Base-by-base conservation (phyloP, 1,139 yeast species). In the Geotrichum carabidarum region DNA sequence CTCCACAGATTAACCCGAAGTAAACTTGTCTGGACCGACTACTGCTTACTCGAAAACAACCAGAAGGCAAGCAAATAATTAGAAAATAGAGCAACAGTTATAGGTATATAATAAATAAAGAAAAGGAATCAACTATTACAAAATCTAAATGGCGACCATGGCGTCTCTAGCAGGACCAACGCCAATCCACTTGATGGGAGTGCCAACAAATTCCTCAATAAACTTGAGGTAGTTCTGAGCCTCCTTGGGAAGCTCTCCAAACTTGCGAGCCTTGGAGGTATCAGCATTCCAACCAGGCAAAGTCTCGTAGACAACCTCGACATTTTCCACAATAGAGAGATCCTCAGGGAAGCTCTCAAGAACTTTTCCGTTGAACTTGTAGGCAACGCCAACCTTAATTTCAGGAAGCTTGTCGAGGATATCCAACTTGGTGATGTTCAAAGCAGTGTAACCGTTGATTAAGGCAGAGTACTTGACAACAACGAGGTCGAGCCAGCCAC, bases 401-500 rank as follows among this genome's bases (percentile, higher is more conserved):
- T 90, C 94, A 68, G 85, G 81, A 71, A 93, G 87, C 53, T 87
- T 76, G 72, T 94, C 99, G 68, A 93, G 80, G 51, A 93, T 96
- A 68, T 93, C 99, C 67, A 93, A 81, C 73, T 93, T 94, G 65
- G 99, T 93, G 70, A 94, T 84, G 78, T 93, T 93, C 70, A 93
- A 80, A 55, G 87, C 80, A 50, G 99, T 93, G 79, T 91, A 93
- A 55, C 99, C 99, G 69, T 93, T 93, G 72, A 93, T 89, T 69
- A 83, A 73, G 58, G 88, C 82, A 46, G 98, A 90, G 75, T 93
- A 93, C 72, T 86, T 87, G 73, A 93, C 78, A 42, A 94, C 96
- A 36, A 93, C 99, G 65, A 94, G 78, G 73, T 93, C 99, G 68
- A 93, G 82, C 99, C 99, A 93, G 55, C 99, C 99, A 73, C 99